Conservation (phyloP, 1,139 yeast genomes). For the Ogataea hybrid region DNA sequence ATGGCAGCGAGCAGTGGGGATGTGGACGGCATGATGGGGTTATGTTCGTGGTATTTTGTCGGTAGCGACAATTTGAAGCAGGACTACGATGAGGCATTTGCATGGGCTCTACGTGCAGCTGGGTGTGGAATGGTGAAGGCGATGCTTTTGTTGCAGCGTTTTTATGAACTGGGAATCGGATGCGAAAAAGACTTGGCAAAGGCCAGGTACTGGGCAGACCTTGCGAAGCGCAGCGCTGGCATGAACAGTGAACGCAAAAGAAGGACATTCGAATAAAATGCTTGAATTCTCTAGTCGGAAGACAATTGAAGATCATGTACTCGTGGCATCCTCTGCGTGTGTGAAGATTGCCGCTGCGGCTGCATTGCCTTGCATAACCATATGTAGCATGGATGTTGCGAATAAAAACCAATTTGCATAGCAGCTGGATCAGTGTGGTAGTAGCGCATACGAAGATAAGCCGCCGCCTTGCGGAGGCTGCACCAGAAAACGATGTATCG, state of each 20-base stretch:
- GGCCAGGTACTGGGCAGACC: conserved; percentile 73
- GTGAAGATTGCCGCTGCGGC: not conserved
- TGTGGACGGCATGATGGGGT: conserved; percentile 83
- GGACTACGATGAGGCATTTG: conserved; percentile 85
- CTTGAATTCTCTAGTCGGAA: not conserved
- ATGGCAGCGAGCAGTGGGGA: conserved; percentile 90
- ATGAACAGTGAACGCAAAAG: not conserved
- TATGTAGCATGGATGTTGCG: not conserved
- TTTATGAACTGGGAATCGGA: conserved; percentile 86
- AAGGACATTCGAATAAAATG: not conserved
- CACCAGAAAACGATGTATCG: not conserved
- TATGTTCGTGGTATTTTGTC: conserved; percentile 95
- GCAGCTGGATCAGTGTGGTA: not conserved
- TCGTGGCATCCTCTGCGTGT: not conserved
- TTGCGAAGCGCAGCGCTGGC: conserved; percentile 39
- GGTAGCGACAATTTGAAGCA: conserved; percentile 80
- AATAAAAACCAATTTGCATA: not conserved
- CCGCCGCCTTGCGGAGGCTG: not conserved
- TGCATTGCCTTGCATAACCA: not conserved
- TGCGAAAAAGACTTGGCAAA: conserved; percentile 56
- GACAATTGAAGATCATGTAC: not conserved
- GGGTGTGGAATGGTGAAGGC: conserved; percentile 72
- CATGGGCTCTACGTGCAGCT: conserved; percentile 93
- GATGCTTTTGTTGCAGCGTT: conserved; percentile 82
- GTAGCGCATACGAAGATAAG: not conserved